Base-by-base conservation (phyloP, 192 early-diverging fungal genomes). In the Podila clonocystis region DNA sequence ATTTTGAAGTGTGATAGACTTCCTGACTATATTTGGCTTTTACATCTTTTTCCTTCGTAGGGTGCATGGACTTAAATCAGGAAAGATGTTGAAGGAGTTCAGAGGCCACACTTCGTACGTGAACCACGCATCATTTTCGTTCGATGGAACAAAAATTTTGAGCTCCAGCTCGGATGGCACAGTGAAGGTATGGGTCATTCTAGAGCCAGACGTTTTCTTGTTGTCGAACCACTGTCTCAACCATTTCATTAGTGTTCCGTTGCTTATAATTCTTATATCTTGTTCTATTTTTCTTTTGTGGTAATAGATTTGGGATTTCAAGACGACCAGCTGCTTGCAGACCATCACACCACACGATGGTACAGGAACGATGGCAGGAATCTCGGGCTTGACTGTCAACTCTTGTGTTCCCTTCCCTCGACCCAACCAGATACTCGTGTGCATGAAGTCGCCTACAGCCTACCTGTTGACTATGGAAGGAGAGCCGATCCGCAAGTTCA, bases 1-100 rank as follows among this genome's bases (percentile, higher is more conserved):
- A 4, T 45, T 8, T 45, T 45, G 24, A 22, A 30, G 33, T 19
- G n/a, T 9, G n/a, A 57, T 22, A 31, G 12, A 6, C 12, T 12
- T 50, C 9, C 24, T 34, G 34, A 60, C 36, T n/a, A 62, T 20
- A 17, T 22, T 26, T 26, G 29, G 3, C 19, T 2, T 2, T 36
- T 62, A 7, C 38, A 12, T 17, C 9, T 15, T 36, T 36, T 9
- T 62, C 5, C 29, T 31, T n/a, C 15, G 22, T 66, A 91, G 92
- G 31, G 82, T 99, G 26, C 96, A 97, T 78, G 97, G 97, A 17
- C 75, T 98, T 19, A 97, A 97, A 82, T 96, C 94, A 0, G 97
- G 97, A 12, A 97, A 97, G 58, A 91, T 91, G 72, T 82, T 98
- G 5, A 95, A 96, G 62, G 95, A 98, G 70, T 95, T 96, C 66